Base-by-base conservation (phyloP, 208 protist genomes). In the Crithidia expoeki region DNA sequence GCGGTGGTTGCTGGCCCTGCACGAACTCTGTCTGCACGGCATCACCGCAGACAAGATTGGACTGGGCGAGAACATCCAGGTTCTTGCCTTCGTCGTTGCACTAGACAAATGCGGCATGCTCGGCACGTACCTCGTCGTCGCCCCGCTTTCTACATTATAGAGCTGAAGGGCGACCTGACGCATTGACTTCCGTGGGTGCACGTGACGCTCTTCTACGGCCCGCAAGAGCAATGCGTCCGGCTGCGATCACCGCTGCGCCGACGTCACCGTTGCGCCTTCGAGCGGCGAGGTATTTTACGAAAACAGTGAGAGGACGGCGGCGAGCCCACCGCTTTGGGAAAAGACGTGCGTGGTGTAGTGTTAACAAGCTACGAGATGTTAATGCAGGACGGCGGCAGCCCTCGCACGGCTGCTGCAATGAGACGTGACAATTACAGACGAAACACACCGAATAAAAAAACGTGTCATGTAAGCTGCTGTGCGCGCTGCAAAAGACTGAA, bases 1-100 rank as follows among this genome's bases (percentile, higher is more conserved):
- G 17, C 60, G 83, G 25, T 99, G 98, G 98, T 57, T 99, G 40
- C 96, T 96, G 70, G 86, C 96, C 33, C 74, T 99, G 27, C 96
- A 98, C 64, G 17, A 27, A 23, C 82, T 95, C 21, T 55, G 72
- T 17, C 74, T 77, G 10, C 63, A 71, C 52, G 97, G 96, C 28
- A 98, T 99, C 44, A 32, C 98, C n/a, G 98, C 95, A 16, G 97
- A 99, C 79, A 96, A 99, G 63, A 98, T 98, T 86, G 89, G 93
- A 2, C 88, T 98, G 36, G 93, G 95, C n/a, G 99, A 99, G 83
- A 99, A 98, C 3, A 77, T 99, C 16, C 95, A 99, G 61, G 70
- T 98, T 28, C 76, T 89, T 3, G 68, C 88, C 10, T 98, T 99
- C 72, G 66, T 99, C 12, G 76, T 84, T 5, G 84, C 84, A 0